Evolutionary conservation across 2,329 filamentous ascomycete species (phyloP), one percentile per base, ranked within the genome.

Genomic region (Paecilomyces sp.): DNA sequence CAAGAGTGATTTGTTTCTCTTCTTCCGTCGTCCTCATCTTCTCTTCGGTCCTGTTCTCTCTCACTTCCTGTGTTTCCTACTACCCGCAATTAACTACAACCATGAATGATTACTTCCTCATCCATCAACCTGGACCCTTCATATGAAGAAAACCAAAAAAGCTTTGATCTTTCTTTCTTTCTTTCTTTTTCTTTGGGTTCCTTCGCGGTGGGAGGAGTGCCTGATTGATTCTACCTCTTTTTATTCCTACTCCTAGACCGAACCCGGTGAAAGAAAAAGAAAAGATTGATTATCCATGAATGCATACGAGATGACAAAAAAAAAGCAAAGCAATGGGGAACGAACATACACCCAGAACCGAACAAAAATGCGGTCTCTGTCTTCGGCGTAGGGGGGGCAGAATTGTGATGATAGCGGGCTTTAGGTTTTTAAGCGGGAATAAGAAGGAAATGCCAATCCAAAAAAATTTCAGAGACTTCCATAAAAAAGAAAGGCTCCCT

Each of bases 1-100:
- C 77, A 81, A 74, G 79, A 81, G 72, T 80, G 78, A 77, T 68
- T 61, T 63, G 65, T 62, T 67, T 69, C 66, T 62, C 65, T 64
- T 66, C 63, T 63, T 60, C 66, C 64, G 62, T 65, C 62, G 60
- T 66, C 59, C 65, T 65, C 64, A 63, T 64, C 65, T 71, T 67
- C 58, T 60, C 63, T 56, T 58, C 66, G 64, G 63, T 52, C 53
- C 34, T 30, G 33, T 54, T 56, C 51, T 47, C 54, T 56, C 61
- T 66, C 64, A 66, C 62, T 64, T 70, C 67, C 66, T 72, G 41
- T 47, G 70, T 66, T 68, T 68, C 65, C 64, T 68, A 70, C 70
- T 70, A 72, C 66, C 70, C 68, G 68, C 68, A 70, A 73, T 71
- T 69, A 73, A 72, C 72, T 53, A 73, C 68, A 68, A 68, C 66